A percentile compares a stretch with the other conserved stretches of the same genome.
Evolutionary conservation across 768 basidiomycete genomes (phyloP).

Genomic region (Lactifluus rugatus): DNA sequence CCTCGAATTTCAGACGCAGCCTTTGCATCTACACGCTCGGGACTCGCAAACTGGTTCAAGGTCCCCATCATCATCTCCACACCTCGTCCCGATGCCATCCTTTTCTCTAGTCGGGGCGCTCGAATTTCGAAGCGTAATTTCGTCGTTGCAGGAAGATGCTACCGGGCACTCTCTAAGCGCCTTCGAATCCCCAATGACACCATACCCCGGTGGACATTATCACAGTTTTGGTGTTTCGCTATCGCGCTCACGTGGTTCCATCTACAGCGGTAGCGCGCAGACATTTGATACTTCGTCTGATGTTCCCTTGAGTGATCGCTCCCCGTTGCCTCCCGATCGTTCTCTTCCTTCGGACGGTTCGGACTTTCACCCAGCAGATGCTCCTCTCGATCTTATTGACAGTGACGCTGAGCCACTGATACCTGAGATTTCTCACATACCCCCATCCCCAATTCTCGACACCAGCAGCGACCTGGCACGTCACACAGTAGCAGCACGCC

Average conservation of each 20-base stretch:
- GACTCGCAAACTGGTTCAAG: conserved; percentile 38
- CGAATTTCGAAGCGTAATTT: conserved; percentile 89
- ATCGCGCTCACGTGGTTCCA: conserved; percentile 28
- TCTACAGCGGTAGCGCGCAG: conserved; percentile 26
- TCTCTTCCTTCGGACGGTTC: conserved; percentile 17
- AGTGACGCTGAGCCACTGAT: conserved; percentile 15
- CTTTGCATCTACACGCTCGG: conserved; percentile 30
- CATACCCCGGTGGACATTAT: conserved; percentile 71
- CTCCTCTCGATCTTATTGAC: conserved; percentile 15
- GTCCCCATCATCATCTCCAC: conserved; percentile 33
- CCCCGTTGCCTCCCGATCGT: conserved; percentile 28
- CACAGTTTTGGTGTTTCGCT: conserved; percentile 32
- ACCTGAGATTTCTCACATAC: conserved; percentile 50
- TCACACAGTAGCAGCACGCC: conserved; percentile 33
- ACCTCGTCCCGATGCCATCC: conserved; percentile 53
- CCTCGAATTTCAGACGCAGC: conserved; percentile 29
- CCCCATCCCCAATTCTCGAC: conserved; percentile 37
- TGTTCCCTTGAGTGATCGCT: conserved; percentile 44
- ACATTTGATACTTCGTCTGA: conserved; percentile 45
- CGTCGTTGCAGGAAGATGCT: conserved; percentile 65
- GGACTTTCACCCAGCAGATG: background rate
- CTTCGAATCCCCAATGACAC: conserved; percentile 60
- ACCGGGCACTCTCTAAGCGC: conserved; percentile 45
- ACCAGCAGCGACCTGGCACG: conserved; percentile 41
- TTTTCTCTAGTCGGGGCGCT: conserved; percentile 92